Conservation (phyloP, 371 early-diverging fungal genomes). For the Choanephora cucurbitarum region DNA sequence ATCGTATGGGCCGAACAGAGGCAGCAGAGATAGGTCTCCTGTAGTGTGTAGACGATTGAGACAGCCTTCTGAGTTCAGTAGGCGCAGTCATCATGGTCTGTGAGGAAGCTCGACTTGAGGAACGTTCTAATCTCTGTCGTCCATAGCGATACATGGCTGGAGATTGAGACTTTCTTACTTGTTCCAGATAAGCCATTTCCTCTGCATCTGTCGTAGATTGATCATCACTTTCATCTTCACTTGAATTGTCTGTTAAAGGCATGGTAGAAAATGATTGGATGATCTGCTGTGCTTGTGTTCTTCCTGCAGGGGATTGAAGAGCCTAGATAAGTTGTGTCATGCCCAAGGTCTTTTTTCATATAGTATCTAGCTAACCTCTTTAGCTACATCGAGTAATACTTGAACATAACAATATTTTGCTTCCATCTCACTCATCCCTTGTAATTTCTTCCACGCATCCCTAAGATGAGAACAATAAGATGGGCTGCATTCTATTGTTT, state of each 20-base stretch:
- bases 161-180: conserved; percentile 15
- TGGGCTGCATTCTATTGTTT: conserved; percentile 4
- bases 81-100: conserved; percentile 33
- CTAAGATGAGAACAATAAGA: conserved; percentile 15
- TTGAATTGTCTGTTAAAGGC: conserved; percentile 25
- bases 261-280: conserved; percentile 45
- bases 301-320: conserved; percentile 41
- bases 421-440: conserved; percentile 28
- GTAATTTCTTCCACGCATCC: conserved; percentile 41
- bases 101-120: conserved; percentile 32
- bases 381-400: conserved; percentile 27
- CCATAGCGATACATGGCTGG: conserved; percentile 7
- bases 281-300: conserved; percentile 44
- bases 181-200: conserved; percentile 17
- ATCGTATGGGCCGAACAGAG: too few species aligned
- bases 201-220: conserved; percentile 29
- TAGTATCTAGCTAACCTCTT: conserved; percentile 23
- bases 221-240: conserved; percentile 28
- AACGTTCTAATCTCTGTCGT: too few species aligned
- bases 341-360: too few species aligned
- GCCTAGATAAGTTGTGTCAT: conserved; percentile 27
- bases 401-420: conserved; percentile 40
- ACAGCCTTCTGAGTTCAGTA: conserved; percentile 19
- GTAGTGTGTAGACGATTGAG: conserved; percentile 10
- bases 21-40: conserved; percentile 7